Evolutionary conservation across 2,329 filamentous ascomycete genomes (phyloP), one percentile per base, ranked within the genome.

Genomic region (Talaromyces sp.): DNA sequence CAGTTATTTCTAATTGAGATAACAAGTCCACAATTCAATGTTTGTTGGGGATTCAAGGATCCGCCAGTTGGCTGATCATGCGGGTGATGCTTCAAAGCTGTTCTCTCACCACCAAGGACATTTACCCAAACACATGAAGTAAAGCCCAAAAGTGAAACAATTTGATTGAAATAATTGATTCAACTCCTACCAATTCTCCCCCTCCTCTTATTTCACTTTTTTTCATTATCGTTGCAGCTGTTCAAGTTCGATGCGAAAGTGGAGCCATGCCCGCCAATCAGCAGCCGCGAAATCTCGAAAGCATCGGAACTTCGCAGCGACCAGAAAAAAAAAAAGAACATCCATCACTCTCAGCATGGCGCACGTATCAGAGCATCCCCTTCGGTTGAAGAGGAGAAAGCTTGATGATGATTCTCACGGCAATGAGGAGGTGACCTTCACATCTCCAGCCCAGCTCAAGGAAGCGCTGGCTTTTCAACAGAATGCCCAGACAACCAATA

Each of bases 391-490:
- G 63, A 66, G 74, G 55, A 72, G 75, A 54, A 76, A 72, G 60
- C 52, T 77, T 13, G 70, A 73, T 19, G 62, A 63, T 35, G 51
- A 60, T 9, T 44, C 55, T 32, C 57, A 56, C 27, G 44, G 54
- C 22, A 54, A 55, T 13, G 55, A 51, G 20, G 49, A 58, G 10
- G 48, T 61, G 20, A 55, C 60, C 33, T 71, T 77, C 49, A 72
- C 65, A 22, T 74, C 84, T 33, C 80, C 82, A 57, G 80, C 84
- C 47, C 88, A 94, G 66, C 78, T 94, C 54, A 82, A 82, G 65
- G 80, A 85, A 55, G 78, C 91, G 40, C 79, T 94, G 36, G 74
- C 79, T 50, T 91, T 91, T 66, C 81, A 88, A 60, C 88, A 91
- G 72, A 86, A 91, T 70, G 74, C 85, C 39, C 61, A 62, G 19